Conservation (phyloP, 2,329 filamentous ascomycete species). For the Pseudogymnoascus sp. region DNA sequence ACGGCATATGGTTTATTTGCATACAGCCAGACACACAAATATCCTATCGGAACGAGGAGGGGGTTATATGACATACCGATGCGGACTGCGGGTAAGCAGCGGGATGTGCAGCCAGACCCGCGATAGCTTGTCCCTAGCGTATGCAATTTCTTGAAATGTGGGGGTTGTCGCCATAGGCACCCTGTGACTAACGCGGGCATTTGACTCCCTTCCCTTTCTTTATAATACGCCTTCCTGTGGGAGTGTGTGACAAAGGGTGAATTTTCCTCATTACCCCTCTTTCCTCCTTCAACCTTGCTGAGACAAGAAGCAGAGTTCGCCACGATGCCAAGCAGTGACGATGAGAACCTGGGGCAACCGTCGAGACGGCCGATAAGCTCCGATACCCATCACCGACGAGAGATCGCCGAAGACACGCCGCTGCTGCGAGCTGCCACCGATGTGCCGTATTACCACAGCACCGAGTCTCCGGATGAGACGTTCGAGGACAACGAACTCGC, state of each 20-base stretch:
- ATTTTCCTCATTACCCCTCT: neutral
- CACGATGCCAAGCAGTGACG: neutral
- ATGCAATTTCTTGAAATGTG: conserved; percentile 5
- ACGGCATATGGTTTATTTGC: neutral
- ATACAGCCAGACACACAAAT: neutral
- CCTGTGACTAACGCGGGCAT: neutral
- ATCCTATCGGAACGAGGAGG: neutral
- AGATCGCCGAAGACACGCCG: conserved; percentile 4
- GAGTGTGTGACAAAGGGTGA: neutral
- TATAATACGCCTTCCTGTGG: neutral
- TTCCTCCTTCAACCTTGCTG: neutral
- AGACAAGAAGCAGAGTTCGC: neutral
- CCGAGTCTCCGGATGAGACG: conserved; percentile 10
- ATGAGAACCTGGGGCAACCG: neutral
- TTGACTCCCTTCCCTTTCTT: neutral
- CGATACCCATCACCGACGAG: neutral
- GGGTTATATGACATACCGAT: neutral
- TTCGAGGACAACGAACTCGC: conserved; percentile 10
- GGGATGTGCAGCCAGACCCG: conserved; percentile 4
- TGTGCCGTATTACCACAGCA: conserved; percentile 10
- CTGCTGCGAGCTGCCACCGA: conserved; percentile 9
- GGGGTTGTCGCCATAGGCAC: neutral
- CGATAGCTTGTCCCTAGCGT: conserved; percentile 1
- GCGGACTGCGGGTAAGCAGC: neutral
- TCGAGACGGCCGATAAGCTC: neutral